phyloP scores from a whole-genome alignment of 352 stramenopile species.

The Globisporangium yorkense region DNA sequence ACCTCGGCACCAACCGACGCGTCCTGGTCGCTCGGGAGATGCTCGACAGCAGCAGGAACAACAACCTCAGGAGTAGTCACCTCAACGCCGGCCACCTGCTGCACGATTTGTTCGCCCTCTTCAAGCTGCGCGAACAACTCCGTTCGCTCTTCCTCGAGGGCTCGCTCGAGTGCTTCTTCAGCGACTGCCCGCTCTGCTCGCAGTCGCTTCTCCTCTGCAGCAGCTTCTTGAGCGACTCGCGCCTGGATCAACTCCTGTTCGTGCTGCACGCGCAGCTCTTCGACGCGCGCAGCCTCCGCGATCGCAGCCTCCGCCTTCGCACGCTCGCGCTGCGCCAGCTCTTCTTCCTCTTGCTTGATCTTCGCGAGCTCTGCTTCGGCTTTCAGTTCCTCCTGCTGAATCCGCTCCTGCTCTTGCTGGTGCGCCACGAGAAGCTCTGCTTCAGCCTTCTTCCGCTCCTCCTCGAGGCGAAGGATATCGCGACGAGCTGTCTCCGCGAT shows the following conservation, averaged over 20 bases:
- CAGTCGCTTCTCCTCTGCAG: background rate
- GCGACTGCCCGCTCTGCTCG: slow-evolving; percentile 7
- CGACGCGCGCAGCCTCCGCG: slow-evolving; percentile 4
- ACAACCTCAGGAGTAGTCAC: background rate
- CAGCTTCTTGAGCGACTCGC: slow-evolving; percentile 6
- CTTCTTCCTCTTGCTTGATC: slow-evolving; percentile 9
- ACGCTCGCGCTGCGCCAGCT: background rate
- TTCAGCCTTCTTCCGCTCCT: slow-evolving; percentile 3
- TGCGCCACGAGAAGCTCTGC: slow-evolving; percentile 11
- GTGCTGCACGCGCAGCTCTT: slow-evolving; percentile 8
- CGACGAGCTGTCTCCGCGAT: slow-evolving; percentile 8
- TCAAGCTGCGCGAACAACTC: slow-evolving; percentile 2
- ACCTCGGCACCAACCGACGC: background rate
- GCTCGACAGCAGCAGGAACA: background rate
- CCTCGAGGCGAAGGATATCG: slow-evolving; percentile 1
- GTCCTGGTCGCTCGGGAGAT: background rate
- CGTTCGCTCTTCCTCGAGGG: slow-evolving; percentile 1
- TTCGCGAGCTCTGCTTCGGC: slow-evolving; percentile 22
- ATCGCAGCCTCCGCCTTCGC: slow-evolving; percentile 6
- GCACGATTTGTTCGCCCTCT: background rate
- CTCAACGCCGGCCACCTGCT: background rate
- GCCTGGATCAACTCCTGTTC: slow-evolving; percentile 2
- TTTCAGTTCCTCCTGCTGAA: slow-evolving; percentile 1
- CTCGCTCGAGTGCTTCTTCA: slow-evolving; percentile 1
- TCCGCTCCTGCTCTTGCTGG: slow-evolving; percentile 17